These are phyloP conservation scores for Claviceps sp. DNA, from an alignment of 2,329 filamentous ascomycete species.

Conservation along the genomic window DNA sequence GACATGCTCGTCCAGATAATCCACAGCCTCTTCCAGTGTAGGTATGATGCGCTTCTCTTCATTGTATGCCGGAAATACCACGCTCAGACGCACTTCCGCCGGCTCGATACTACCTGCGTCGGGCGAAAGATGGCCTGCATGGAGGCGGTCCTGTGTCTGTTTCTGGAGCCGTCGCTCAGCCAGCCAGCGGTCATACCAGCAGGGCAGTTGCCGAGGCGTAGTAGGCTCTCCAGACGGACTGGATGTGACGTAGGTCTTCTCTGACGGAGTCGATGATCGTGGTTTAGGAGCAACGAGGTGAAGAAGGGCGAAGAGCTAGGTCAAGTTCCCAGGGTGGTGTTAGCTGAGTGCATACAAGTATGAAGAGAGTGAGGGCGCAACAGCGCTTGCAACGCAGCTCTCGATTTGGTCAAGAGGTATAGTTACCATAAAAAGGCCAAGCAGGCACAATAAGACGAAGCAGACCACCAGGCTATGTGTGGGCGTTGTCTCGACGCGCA, in stretches of 20 bases:
- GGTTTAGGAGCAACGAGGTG: slow-evolving; percentile 70
- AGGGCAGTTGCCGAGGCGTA: slow-evolving; percentile 47
- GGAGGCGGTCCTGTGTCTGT: slow-evolving; percentile 19
- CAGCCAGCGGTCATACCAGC: slow-evolving; percentile 74
- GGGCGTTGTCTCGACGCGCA: slow-evolving; percentile 25
- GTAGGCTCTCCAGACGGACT: slow-evolving; percentile 36
- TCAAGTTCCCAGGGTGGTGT: slow-evolving; percentile 1
- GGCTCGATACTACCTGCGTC: slow-evolving; percentile 52
- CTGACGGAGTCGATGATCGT: slow-evolving; percentile 57
- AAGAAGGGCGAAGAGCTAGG: slow-evolving; percentile 49
- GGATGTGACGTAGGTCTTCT: slow-evolving; percentile 76
- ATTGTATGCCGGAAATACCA: slow-evolving; percentile 93
- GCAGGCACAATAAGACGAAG: slow-evolving; percentile 18
- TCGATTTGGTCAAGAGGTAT: slow-evolving; percentile 6
- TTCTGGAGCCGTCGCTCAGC: slow-evolving; percentile 42
- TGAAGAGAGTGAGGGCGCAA: background rate
- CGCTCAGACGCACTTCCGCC: slow-evolving; percentile 72
- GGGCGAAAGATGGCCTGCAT: slow-evolving; percentile 25
- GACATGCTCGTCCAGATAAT: slow-evolving; percentile 68
- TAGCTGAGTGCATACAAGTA: slow-evolving; percentile 1
- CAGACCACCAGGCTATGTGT: slow-evolving; percentile 24
- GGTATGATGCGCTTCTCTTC: slow-evolving; percentile 71
- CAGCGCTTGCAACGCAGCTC: no score
- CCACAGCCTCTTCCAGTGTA: slow-evolving; percentile 83
- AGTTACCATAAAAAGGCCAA: slow-evolving; percentile 24